Evolutionary conservation across 371 early-diverging fungal genomes (phyloP), one percentile per base, ranked within the genome.

Genomic region (Nosema muscidifuracis): DNA sequence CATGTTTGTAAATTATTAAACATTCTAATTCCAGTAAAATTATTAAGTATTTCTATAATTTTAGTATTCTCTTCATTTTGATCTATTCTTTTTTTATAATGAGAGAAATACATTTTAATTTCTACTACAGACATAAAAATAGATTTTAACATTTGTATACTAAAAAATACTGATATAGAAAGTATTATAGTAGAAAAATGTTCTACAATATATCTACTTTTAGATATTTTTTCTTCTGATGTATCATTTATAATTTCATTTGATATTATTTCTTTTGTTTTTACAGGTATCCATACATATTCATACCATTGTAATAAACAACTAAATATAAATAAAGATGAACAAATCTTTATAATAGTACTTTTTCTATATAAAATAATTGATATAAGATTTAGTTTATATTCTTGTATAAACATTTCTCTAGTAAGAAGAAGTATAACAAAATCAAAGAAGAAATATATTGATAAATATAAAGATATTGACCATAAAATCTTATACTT

Each of bases 41-140:
- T 40, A 43, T 74, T 76, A 9, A 79, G 24, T 2, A 40, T 50
- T 24, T 58, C 51, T 0, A 79, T 33, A 22, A 62, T 22, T 30
- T 73, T 50, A 40, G 63, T 67, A 34, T 74, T 61, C 28, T 65
- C 50, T 9, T 66, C 34, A 64, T 79, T 79, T 26, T 57, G 34
- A 1, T 51, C 64, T 22, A 76, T 70, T 55, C 76, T 63, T 13
- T 67, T 20, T 42, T 53, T 44, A 31, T 75, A 79, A 50, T 73
- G 60, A 10, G 33, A 51, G 30, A 50, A 69, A 30, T 71, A 71
- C 28, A 79, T 72, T 51, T 69, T 72, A 30, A 66, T 69, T 40
- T 74, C 71, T 18, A 79, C 0, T 1, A 34, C 33, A 13, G 22
- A 42, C 42, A 77, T 57, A 1, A 63, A 7, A n/a, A 73, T 61